Evolutionary conservation across 1,284 basidiomycete genomes (phyloP).

Genomic region (Naganishia albida): DNA sequence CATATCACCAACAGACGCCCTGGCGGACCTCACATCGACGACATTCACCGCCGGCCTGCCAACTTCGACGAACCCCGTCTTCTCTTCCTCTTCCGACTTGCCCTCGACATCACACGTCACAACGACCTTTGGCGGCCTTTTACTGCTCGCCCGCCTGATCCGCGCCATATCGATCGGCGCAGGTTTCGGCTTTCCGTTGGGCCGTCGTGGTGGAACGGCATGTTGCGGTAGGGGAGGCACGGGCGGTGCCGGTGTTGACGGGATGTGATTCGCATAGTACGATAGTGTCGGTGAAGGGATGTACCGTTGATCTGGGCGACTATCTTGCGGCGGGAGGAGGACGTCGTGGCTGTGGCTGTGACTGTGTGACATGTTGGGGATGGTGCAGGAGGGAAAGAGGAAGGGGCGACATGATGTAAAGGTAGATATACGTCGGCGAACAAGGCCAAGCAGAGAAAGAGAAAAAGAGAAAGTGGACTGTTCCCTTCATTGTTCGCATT

Average conservation of each 20-base stretch:
- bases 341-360: no score
- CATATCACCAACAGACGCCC: constrained; percentile 22
- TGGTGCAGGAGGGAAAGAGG: no score
- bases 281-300: constrained; percentile 31
- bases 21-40: constrained; percentile 4
- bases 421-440: no score
- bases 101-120: constrained; percentile 21
- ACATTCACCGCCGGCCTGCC: neutral
- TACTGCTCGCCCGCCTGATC: constrained; percentile 11
- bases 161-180: constrained; percentile 21
- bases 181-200: constrained; percentile 8
- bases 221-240: neutral
- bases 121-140: constrained; percentile 10
- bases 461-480: no score
- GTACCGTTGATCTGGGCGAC: no score
- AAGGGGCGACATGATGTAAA: no score
- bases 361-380: no score
- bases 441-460: no score
- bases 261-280: constrained; percentile 32
- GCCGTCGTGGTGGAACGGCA: neutral
- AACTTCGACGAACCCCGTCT: constrained; percentile 7
- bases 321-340: no score
- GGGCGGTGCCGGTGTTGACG: constrained; percentile 26
- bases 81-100: neutral
- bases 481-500: no score